Conservation (phyloP, 2,329 filamentous ascomycete species). For the Arthrobotrys iridis region DNA sequence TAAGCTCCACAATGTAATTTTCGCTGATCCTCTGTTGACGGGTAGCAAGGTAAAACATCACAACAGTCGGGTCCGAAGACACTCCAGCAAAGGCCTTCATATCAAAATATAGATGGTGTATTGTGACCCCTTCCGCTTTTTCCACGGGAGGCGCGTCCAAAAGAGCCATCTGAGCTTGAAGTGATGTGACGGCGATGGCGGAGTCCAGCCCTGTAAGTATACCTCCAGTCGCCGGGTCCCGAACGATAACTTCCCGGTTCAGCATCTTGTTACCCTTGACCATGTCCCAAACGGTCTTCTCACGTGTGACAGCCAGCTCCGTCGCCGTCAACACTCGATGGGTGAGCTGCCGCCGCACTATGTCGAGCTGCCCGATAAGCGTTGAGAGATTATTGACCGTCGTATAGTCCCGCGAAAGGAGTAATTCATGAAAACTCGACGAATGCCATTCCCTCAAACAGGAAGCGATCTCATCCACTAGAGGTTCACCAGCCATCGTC, state of each 20-base stretch:
- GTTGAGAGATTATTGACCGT: slow-evolving; percentile 82
- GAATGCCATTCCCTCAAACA: slow-evolving; percentile 98
- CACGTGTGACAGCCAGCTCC: slow-evolving; percentile 81
- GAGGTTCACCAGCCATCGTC: slow-evolving; percentile 84
- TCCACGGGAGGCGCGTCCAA: slow-evolving; percentile 81
- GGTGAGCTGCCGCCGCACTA: slow-evolving; percentile 85
- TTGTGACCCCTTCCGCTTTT: slow-evolving; percentile 72
- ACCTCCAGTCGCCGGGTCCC: slow-evolving; percentile 84
- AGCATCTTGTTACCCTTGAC: slow-evolving; percentile 94
- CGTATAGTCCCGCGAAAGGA: slow-evolving; percentile 82
- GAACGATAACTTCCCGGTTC: slow-evolving; percentile 91
- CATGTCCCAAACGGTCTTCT: slow-evolving; percentile 94
- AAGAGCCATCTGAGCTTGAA: slow-evolving; percentile 96
- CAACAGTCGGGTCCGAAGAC: slow-evolving; percentile 76
- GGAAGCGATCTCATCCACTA: slow-evolving; percentile 97
- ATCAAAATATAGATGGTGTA: slow-evolving; percentile 85
- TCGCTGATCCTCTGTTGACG: slow-evolving; percentile 80
- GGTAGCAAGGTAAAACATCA: slow-evolving; percentile 80
- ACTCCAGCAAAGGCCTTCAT: slow-evolving; percentile 83
- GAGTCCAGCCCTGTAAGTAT: slow-evolving; percentile 93
- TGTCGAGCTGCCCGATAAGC: slow-evolving; percentile 83
- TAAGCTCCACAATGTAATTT: slow-evolving; percentile 80
- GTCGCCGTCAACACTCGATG: slow-evolving; percentile 91
- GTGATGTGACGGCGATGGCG: slow-evolving; percentile 85
- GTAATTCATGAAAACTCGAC: slow-evolving; percentile 90